Base-by-base conservation (phyloP, 148 eudicot species). In the Gaultheria prostrata region DNA sequence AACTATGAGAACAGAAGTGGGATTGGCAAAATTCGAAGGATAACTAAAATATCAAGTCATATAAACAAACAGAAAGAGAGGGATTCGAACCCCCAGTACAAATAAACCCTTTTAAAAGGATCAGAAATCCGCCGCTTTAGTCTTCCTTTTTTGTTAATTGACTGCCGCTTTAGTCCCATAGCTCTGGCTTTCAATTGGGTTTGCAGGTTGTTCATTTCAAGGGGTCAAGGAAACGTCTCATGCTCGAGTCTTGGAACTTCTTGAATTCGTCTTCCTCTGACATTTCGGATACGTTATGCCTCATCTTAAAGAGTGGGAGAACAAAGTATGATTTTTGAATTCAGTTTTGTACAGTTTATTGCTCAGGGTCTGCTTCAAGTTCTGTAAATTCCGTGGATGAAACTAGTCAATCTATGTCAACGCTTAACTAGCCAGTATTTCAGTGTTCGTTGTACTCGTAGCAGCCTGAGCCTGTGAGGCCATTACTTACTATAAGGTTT, bases 231-330 rank as follows among this genome's bases (percentile, higher is more conserved):
- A 96, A 94, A 82, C 92, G 98, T 78, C 93, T 96, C 65, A 96
- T 93, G 99, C 94, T 96, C 5, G 99, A 94, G 91, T 88, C 99
- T 76, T 93, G 99, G 98, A 93, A 94, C 86, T 96, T 87, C 83
- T 91, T 88, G 85, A 88, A 74, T 76, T 86, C 94, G 21, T 83
- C 86, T 45, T 83, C 95, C 65, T 82, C 89, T 69, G 86, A 90
- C 85, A 79, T 93, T 77, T 88, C 93, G 43, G 97, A 96, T 85
- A 96, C 90, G 95, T 77, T 96, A 76, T 96, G 99, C 91, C 95
- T 94, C 32, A 84, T 93, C 49, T 85, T 96, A 82, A 91, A 81
- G 24, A 94, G 99, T 83, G 99, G 99, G 79, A 90, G 99, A 88
- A 91, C 95, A 32, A 97, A 97, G 81, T 97, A 97, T 39, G 99